Conservation (phyloP, 177 flowering plant genomes). For the Vitis hybrid region DNA sequence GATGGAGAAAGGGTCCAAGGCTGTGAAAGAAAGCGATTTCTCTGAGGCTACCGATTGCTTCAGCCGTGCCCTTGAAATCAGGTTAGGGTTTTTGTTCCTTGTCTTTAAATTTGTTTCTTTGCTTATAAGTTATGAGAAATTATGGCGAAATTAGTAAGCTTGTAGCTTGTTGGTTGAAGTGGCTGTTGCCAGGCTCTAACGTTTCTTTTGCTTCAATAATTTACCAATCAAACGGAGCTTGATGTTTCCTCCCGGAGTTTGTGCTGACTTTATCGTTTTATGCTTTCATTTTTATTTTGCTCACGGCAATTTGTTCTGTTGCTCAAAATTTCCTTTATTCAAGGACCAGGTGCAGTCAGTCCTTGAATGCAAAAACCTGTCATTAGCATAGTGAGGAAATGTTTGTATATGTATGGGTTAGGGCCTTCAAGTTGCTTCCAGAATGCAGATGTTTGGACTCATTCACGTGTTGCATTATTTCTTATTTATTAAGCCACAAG, state of each 20-base stretch:
- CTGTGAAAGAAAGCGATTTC: conserved; percentile 55
- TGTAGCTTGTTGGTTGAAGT: neutral
- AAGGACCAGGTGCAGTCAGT: neutral
- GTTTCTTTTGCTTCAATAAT: neutral
- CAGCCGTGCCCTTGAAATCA: conserved; percentile 96
- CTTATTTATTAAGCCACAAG: too few relatives aligned
- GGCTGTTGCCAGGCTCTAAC: neutral
- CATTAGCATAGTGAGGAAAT: too few relatives aligned
- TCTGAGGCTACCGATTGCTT: conserved; percentile 73
- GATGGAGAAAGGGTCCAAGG: conserved; percentile 61
- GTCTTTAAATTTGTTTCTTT: neutral
- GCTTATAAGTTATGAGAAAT: neutral
- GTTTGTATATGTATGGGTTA: too few relatives aligned
- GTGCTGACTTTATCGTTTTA: neutral
- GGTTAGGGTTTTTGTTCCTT: conserved; percentile 42
- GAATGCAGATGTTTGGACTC: too few relatives aligned
- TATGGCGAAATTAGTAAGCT: neutral
- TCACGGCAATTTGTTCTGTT: neutral
- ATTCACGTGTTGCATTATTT: too few relatives aligned
- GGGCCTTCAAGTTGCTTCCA: too few relatives aligned
- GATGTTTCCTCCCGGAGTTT: neutral
- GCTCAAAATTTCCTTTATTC: neutral
- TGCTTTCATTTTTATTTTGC: neutral
- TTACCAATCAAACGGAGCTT: neutral
- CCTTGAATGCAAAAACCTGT: too few relatives aligned